Percentiles rank a stretch among this genome's conserved stretches.
Conservation (phyloP, 768 basidiomycete species). For the Russula abietina region DNA sequence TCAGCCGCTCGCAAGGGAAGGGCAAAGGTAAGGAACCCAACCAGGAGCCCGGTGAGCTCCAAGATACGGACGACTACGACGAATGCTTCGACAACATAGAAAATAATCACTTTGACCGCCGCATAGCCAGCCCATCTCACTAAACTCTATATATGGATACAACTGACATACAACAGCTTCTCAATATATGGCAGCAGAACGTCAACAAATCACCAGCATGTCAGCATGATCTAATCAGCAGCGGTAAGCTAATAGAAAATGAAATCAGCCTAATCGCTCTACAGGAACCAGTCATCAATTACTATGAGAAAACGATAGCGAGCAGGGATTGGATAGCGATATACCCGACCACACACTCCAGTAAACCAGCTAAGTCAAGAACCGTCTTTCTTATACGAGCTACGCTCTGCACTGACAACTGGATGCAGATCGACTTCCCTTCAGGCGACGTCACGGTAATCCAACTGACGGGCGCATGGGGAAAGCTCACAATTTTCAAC, state of each 20-base stretch:
- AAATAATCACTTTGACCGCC: too few relatives aligned
- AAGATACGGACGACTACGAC: too few relatives aligned
- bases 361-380: background rate
- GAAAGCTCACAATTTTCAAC: background rate
- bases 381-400: background rate
- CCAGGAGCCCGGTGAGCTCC: too few relatives aligned
- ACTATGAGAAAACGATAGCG: background rate
- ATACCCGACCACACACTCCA: background rate
- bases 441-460: background rate
- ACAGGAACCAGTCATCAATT: background rate
- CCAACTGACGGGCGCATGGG: background rate
- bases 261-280: background rate
- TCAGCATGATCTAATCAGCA: background rate
- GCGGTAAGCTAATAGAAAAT: accelerated
- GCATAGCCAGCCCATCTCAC: too few relatives aligned
- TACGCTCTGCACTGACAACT: background rate
- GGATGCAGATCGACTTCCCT: background rate
- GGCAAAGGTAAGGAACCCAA: too few relatives aligned
- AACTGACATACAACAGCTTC: too few relatives aligned
- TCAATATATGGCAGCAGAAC: background rate
- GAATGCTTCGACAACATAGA: too few relatives aligned
- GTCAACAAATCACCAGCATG: background rate
- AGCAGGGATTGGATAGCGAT: background rate
- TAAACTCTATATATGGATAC: too few relatives aligned
- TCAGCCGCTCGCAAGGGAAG: too few relatives aligned